phyloP scores from a whole-genome alignment of 2,329 filamentous ascomycete genomes.

The Talaromyces sp. region DNA sequence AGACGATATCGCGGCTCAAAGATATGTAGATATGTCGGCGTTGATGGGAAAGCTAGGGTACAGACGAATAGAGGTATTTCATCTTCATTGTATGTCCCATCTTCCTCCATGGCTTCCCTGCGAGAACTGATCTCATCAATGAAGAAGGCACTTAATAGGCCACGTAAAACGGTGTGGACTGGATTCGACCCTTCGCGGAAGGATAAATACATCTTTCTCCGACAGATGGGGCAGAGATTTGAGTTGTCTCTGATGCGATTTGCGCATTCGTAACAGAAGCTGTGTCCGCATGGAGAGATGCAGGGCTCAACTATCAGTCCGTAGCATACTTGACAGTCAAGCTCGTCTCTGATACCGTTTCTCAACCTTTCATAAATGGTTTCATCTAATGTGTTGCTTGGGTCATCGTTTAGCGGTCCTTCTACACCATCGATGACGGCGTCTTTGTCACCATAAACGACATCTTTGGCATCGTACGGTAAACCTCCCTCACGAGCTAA shows the following conservation, averaged over 20 bases:
- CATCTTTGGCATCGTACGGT: conserved; percentile 49
- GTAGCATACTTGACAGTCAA: conserved; percentile 89
- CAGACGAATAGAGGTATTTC: conserved; percentile 72
- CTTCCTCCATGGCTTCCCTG: conserved; percentile 52
- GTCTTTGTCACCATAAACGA: conserved; percentile 41
- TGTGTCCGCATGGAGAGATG: conserved; percentile 83
- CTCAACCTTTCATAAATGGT: conserved; percentile 55
- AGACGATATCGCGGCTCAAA: conserved; percentile 87
- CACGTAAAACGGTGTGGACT: conserved; percentile 59
- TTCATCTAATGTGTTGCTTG: conserved; percentile 33
- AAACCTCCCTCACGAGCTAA: conserved; percentile 60
- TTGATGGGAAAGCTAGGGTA: conserved; percentile 72
- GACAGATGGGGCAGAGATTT: conserved; percentile 73
- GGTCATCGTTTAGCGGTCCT: conserved; percentile 18
- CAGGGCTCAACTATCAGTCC: conserved; percentile 73
- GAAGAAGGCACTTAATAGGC: conserved; percentile 65
- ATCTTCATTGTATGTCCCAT: conserved; percentile 50
- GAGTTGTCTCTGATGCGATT: conserved; percentile 72
- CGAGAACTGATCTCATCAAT: conserved; percentile 59
- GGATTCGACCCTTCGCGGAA: conserved; percentile 47
- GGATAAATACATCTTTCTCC: conserved; percentile 56
- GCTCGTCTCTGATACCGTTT: conserved; percentile 59
- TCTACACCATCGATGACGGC: conserved; percentile 25
- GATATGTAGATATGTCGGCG: conserved; percentile 83
- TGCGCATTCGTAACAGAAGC: conserved; percentile 77